Conservation (phyloP, 495 filamentous ascomycete genomes). For the Annulohypoxylon maeteangense region DNA sequence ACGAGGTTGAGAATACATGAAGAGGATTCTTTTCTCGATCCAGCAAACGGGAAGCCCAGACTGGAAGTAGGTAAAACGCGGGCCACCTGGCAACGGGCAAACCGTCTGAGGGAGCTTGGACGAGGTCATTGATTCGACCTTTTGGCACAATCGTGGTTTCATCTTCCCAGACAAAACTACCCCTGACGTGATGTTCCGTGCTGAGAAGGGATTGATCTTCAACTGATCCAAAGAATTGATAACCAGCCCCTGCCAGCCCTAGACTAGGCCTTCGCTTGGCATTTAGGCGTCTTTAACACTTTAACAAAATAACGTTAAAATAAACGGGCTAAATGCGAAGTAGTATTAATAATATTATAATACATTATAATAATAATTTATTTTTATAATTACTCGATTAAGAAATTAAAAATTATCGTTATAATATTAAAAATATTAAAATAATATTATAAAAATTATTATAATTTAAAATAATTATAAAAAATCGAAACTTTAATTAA, state of each 20-base stretch:
- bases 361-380: too few relatives aligned
- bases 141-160: constrained; percentile 44
- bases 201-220: constrained; percentile 39
- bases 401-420: too few relatives aligned
- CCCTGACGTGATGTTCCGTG: constrained; percentile 23
- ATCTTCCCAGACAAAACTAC: constrained; percentile 42
- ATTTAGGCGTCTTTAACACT: too few relatives aligned
- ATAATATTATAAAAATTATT: too few relatives aligned
- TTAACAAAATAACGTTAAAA: too few relatives aligned
- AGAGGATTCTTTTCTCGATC: constrained; percentile 30
- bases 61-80: constrained; percentile 30
- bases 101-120: constrained; percentile 21
- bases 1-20: constrained; percentile 23
- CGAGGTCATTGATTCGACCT: constrained; percentile 40
- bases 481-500: too few relatives aligned
- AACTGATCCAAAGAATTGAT: constrained; percentile 22
- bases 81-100: constrained; percentile 14
- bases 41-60: constrained; percentile 25
- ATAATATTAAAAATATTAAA: too few relatives aligned
- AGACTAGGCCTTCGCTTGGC: constrained; percentile 5
- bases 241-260: constrained; percentile 8
- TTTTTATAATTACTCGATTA: too few relatives aligned
- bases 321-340: too few relatives aligned
- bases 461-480: too few relatives aligned
- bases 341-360: too few relatives aligned